A percentile compares a stretch with the other conserved stretches of the same genome.
Conservation (phyloP, 306 rosid genomes). For the Fragaria iinumae region DNA sequence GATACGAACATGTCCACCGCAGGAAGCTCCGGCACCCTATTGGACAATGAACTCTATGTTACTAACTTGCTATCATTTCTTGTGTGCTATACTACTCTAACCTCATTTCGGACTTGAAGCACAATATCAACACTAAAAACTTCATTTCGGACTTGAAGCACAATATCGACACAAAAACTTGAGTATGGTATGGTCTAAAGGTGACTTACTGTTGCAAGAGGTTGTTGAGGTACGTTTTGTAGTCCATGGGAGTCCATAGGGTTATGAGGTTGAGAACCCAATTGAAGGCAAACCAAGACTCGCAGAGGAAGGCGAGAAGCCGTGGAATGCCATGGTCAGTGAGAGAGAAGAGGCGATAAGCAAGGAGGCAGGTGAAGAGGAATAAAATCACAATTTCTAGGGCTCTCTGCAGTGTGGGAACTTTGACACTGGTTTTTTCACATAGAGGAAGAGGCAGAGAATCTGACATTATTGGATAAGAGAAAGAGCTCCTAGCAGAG, state of each 20-base stretch:
- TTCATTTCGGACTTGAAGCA: too few relatives aligned
- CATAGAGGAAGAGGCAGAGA: slow-evolving; percentile 29
- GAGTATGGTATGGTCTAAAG: neutral
- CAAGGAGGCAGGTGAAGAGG: slow-evolving; percentile 41
- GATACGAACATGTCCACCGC: slow-evolving; percentile 69
- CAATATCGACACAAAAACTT: too few relatives aligned
- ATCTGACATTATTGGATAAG: neutral
- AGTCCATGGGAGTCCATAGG: slow-evolving; percentile 49
- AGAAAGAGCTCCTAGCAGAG: too few relatives aligned
- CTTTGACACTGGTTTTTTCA: slow-evolving; percentile 23
- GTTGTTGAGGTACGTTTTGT: slow-evolving; percentile 38
- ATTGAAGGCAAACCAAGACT: slow-evolving; percentile 53
- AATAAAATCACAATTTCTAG: slow-evolving; percentile 31
- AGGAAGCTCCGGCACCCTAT: slow-evolving; percentile 54
- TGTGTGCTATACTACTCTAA: neutral
- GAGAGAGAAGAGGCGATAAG: slow-evolving; percentile 31
- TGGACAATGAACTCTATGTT: neutral
- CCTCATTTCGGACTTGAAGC: neutral
- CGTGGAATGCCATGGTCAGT: slow-evolving; percentile 33
- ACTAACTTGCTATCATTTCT: neutral
- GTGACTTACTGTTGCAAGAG: slow-evolving; percentile 43
- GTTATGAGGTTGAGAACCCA: slow-evolving; percentile 34
- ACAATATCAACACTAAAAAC: neutral
- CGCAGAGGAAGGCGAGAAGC: slow-evolving; percentile 57
- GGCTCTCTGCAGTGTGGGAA: slow-evolving; percentile 16